Evolutionary conservation across 1,284 basidiomycete species (phyloP).

Genomic region (Golubevia sp.): DNA sequence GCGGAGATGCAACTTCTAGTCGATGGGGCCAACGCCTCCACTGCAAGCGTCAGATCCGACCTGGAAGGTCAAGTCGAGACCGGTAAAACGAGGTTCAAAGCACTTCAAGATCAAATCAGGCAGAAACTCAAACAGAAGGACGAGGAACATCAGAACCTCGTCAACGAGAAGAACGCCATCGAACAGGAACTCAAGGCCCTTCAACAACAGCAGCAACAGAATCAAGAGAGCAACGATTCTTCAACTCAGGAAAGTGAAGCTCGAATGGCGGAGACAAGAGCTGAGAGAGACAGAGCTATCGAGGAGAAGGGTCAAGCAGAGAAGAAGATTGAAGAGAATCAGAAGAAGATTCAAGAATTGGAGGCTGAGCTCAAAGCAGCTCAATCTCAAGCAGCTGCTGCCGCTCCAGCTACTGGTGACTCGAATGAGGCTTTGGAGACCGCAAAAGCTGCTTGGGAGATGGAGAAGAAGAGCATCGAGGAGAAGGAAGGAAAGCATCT

Average conservation of each 20-base stretch:
- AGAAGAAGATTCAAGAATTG: slow-evolving; percentile 72
- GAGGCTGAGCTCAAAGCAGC: slow-evolving; percentile 36
- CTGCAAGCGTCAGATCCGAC: slow-evolving; percentile 8
- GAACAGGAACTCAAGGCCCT: too few relatives aligned
- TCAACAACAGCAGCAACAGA: too few relatives aligned
- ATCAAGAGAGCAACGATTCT: neutral
- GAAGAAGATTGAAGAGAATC: slow-evolving; percentile 76
- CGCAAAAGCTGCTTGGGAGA: slow-evolving; percentile 36
- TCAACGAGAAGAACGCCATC: too few relatives aligned
- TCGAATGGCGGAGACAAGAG: too few relatives aligned
- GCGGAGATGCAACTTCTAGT: slow-evolving; percentile 24
- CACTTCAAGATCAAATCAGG: slow-evolving; percentile 44
- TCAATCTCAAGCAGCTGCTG: slow-evolving; percentile 3
- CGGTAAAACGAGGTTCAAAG: slow-evolving; percentile 26
- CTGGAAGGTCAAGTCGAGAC: too few relatives aligned
- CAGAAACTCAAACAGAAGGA: slow-evolving; percentile 38
- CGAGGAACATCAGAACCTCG: slow-evolving; percentile 16
- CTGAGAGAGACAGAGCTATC: neutral
- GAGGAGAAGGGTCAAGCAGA: slow-evolving; percentile 37
- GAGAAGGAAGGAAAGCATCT: slow-evolving; percentile 30
- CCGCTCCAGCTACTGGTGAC: too few relatives aligned
- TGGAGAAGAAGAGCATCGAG: slow-evolving; percentile 28
- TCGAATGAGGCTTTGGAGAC: slow-evolving; percentile 29
- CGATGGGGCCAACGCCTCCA: slow-evolving; percentile 21
- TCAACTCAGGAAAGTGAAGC: neutral